Conservation (phyloP, 2,329 filamentous ascomycete genomes). For the Thermoascus crustaceus region DNA sequence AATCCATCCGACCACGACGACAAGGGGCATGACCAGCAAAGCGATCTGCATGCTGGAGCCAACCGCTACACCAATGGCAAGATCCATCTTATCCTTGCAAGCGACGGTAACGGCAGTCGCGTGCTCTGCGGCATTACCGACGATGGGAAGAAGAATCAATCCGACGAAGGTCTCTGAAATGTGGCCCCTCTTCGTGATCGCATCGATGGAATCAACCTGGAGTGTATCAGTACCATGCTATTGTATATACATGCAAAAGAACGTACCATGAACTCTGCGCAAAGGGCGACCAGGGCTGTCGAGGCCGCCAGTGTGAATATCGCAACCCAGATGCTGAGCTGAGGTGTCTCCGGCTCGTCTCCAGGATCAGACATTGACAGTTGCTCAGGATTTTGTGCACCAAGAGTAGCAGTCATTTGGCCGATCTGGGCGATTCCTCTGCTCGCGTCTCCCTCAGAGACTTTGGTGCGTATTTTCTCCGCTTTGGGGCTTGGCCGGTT, state of each 20-base stretch:
- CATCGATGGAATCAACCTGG: slow-evolving; percentile 48
- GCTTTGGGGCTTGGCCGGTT: slow-evolving; percentile 72
- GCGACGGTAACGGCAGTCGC: slow-evolving; percentile 55
- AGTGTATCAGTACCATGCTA: too few species aligned
- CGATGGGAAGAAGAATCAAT: slow-evolving; percentile 56
- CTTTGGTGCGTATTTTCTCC: slow-evolving; percentile 45
- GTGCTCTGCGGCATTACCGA: slow-evolving; percentile 59
- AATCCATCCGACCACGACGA: slow-evolving; percentile 55
- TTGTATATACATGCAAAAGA: too few species aligned
- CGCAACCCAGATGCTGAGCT: slow-evolving; percentile 64
- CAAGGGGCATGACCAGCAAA: slow-evolving; percentile 52
- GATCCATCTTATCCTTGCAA: slow-evolving; percentile 60
- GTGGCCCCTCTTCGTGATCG: slow-evolving; percentile 39
- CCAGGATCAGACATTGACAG: slow-evolving; percentile 48
- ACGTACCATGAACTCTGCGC: slow-evolving; percentile 56
- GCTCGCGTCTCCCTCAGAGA: slow-evolving; percentile 42
- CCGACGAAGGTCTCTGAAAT: slow-evolving; percentile 56
- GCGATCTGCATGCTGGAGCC: slow-evolving; percentile 60
- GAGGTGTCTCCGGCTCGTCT: slow-evolving; percentile 66
- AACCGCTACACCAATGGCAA: slow-evolving; percentile 59
- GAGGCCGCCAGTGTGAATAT: slow-evolving; percentile 62
- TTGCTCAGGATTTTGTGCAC: slow-evolving; percentile 40
- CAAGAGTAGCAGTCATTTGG: slow-evolving; percentile 43
- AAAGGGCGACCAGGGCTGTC: slow-evolving; percentile 72
- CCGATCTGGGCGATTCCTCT: slow-evolving; percentile 47